phyloP scores from a whole-genome alignment of 2,329 filamentous ascomycete genomes.

The Coniochaeta sp. region DNA sequence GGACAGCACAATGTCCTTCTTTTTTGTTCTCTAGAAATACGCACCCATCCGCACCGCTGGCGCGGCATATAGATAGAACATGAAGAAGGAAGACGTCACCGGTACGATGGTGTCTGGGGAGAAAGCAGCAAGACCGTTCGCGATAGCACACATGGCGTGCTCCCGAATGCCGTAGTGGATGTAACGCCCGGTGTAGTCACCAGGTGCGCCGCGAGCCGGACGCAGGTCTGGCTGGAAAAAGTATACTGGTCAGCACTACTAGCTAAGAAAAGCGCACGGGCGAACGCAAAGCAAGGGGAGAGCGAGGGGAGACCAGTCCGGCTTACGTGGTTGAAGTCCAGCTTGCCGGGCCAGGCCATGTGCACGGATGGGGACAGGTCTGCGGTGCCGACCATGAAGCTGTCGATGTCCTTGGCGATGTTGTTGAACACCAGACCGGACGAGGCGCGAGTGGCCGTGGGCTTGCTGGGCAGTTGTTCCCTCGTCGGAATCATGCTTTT shows the following conservation, averaged over 20 bases:
- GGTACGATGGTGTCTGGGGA: conserved; percentile 42
- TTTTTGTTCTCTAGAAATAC: background rate
- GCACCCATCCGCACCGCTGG: conserved; percentile 43
- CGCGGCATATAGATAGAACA: conserved; percentile 42
- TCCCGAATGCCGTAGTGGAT: conserved; percentile 55
- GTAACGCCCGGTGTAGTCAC: conserved; percentile 46
- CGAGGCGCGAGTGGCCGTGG: conserved; percentile 40
- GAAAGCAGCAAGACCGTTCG: conserved; percentile 52
- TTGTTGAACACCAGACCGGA: conserved; percentile 41
- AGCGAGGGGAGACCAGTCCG: too few relatives aligned
- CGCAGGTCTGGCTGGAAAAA: conserved; percentile 10
- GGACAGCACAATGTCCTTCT: too few relatives aligned
- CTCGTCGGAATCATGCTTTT: conserved; percentile 38
- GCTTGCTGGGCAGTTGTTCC: conserved; percentile 34
- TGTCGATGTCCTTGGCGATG: conserved; percentile 29
- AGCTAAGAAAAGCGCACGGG: background rate
- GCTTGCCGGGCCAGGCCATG: conserved; percentile 42
- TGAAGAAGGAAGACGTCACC: conserved; percentile 48
- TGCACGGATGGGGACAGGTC: conserved; percentile 39
- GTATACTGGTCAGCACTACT: background rate
- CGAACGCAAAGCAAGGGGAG: conserved; percentile 8
- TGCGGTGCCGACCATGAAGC: conserved; percentile 39
- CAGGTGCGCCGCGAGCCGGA: conserved; percentile 21
- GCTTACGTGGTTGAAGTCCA: conserved; percentile 42
- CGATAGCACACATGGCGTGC: conserved; percentile 52